A percentile compares a stretch with the other conserved stretches of the same genome.
Evolutionary conservation across 371 early-diverging fungal species (phyloP).

Genomic region (Apophysomyces variabilis): DNA sequence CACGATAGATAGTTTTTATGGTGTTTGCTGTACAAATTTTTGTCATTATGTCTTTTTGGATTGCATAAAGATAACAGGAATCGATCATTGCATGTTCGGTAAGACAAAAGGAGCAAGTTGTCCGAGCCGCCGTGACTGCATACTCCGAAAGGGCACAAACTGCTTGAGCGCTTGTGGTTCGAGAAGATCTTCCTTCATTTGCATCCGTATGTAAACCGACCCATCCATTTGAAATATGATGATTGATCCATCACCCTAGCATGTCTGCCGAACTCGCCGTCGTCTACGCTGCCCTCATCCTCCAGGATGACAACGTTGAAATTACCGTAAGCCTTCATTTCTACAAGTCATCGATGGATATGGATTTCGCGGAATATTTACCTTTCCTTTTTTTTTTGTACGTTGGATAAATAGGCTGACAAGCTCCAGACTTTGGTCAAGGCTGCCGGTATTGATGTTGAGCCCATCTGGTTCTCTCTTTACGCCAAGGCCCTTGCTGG

Average conservation of each 20-base stretch:
- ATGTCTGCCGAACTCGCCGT: constrained; percentile 88
- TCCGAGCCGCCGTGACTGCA: constrained; percentile 1
- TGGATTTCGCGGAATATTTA: background rate
- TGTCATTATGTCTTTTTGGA: no score
- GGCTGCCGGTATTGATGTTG: constrained; percentile 93
- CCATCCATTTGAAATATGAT: constrained; percentile 17
- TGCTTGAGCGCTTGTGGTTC: constrained; percentile 9
- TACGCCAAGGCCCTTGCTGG: constrained; percentile 98
- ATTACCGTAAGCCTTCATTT: constrained; percentile 81
- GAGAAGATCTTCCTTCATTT: constrained; percentile 23
- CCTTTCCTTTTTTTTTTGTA: background rate
- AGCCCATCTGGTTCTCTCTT: constrained; percentile 94
- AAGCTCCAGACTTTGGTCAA: constrained; percentile 90
- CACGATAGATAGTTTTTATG: no score
- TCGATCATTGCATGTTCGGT: no score
- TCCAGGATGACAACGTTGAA: constrained; percentile 95
- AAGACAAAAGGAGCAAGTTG: background rate
- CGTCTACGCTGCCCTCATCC: constrained; percentile 97
- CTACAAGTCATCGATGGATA: constrained; percentile 3
- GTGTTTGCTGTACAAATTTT: no score
- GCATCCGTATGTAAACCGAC: constrained; percentile 21
- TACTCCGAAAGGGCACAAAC: constrained; percentile 8
- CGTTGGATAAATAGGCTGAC: constrained; percentile 75
- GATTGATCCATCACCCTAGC: constrained; percentile 27
- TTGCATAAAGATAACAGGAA: no score